Percentiles rank a stretch among this genome's conserved stretches.
These are phyloP conservation scores for Cyberlindnera petersonii DNA, from an alignment of 805 yeast species.

Conservation along the genomic window DNA sequence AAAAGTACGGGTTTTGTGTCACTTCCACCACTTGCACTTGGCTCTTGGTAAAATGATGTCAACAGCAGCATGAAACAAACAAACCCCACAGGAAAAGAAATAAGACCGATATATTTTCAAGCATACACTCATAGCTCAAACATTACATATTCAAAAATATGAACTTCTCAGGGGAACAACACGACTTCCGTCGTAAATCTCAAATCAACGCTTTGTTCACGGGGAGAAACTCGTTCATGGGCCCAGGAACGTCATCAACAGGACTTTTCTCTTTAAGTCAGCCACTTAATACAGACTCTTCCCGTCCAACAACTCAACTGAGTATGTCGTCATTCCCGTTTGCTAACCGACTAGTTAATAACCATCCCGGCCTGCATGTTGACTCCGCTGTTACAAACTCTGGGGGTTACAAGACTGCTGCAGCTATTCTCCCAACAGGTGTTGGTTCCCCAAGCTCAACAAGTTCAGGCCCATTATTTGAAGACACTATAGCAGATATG, in stretches of 20 bases:
- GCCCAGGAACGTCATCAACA: not conserved
- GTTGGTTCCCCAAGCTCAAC: not conserved
- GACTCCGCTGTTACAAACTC: not conserved
- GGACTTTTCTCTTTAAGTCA: not conserved
- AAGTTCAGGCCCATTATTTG: constrained; percentile 9
- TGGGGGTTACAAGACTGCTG: constrained; percentile 5
- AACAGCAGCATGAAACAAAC: too few relatives aligned
- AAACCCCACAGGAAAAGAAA: too few relatives aligned
- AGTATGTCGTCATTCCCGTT: not conserved
- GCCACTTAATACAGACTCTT: not conserved
- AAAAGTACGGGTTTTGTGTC: constrained; percentile 7
- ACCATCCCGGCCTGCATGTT: not conserved
- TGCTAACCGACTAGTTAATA: too few relatives aligned
- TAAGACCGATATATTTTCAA: too few relatives aligned
- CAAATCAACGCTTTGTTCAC: not conserved
- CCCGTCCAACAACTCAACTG: not conserved
- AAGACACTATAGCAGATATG: constrained; percentile 9
- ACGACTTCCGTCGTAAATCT: too few relatives aligned
- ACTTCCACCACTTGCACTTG: not conserved
- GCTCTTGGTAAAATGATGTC: too few relatives aligned
- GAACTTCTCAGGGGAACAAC: too few relatives aligned
- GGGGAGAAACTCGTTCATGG: constrained; percentile 2
- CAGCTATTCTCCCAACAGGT: constrained; percentile 1
- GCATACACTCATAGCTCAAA: too few relatives aligned
- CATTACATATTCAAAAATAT: too few relatives aligned